Base-by-base conservation (phyloP, 164 flowering plant species). In the Stephania cephalantha region DNA sequence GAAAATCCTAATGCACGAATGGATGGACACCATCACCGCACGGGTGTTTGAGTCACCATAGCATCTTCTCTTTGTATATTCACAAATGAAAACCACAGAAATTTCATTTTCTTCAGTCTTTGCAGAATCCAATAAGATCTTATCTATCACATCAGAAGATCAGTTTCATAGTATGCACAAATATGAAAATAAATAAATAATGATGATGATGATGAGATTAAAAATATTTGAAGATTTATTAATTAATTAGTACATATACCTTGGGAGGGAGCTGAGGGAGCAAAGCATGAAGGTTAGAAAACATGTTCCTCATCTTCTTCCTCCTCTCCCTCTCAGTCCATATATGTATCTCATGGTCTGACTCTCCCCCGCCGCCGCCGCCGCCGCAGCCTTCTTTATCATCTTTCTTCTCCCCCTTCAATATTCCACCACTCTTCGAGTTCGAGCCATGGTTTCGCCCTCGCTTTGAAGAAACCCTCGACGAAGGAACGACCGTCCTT, bases 241-340 rank as follows among this genome's bases (percentile, higher is more conserved):
- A n/a, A n/a, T n/a, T n/a, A n/a, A n/a, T n/a, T n/a, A n/a, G n/a
- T n/a, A n/a, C n/a, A 50, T 50, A 15, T 88, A 95, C 98, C 96
- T 91, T 93, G 15, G 89, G 75, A 82, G 93, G 91, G 48, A 93
- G 91, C 1, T 90, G 90, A 82, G 99, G 98, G 76, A 95, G 89
- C 87, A 93, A 85, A 78, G 90, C 85, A 84, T 93, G 98, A 72
- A 95, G 98, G 74, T 73, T 85, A 31, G 88, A 66, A 71, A 93
- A 95, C 97, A 91, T 90, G 84, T 82, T 83, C 77, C 93, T 91
- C 98, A 95, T 95, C 87, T 85, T 91, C 86, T 93, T 95, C 83
- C 98, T 89, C 82, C 97, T 88, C 29, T 93, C 97, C 80, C 98
- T 90, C 79, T 93, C 97, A 0, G 95, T 91, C 93, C 86, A 87